A percentile compares a stretch with the other conserved stretches of the same genome.
These are phyloP conservation scores for Hamamelis virginiana DNA, from an alignment of 164 flowering plant genomes.

Conservation along the genomic window DNA sequence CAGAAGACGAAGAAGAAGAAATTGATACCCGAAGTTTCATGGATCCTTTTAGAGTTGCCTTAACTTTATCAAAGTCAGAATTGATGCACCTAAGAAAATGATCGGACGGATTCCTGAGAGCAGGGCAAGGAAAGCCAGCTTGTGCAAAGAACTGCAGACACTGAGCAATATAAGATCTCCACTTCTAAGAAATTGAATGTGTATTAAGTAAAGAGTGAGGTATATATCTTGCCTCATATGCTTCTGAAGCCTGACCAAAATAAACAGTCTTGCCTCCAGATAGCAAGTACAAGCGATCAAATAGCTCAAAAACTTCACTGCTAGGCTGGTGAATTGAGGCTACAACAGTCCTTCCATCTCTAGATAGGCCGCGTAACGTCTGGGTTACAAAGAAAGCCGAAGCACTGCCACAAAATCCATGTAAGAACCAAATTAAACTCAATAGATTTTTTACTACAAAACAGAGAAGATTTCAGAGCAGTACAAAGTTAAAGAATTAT, in stretches of 20 bases:
- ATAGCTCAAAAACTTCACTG: conserved; percentile 95
- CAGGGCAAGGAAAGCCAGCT: conserved; percentile 97
- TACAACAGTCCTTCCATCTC: conserved; percentile 88
- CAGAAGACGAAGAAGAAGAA: background rate
- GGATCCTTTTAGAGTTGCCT: conserved; percentile 89
- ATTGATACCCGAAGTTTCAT: conserved; percentile 81
- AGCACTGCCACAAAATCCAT: conserved; percentile 47
- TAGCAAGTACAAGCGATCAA: conserved; percentile 81
- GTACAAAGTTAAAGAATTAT: no score
- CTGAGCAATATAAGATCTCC: background rate
- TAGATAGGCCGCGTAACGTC: conserved; percentile 65
- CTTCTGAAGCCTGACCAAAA: conserved; percentile 84
- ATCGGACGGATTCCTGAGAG: conserved; percentile 91
- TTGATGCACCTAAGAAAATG: conserved; percentile 92
- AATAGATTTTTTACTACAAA: no score
- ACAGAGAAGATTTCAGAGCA: no score
- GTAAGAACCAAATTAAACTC: background rate
- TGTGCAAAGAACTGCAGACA: conserved; percentile 82
- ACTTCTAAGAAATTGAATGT: background rate
- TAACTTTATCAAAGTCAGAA: conserved; percentile 93
- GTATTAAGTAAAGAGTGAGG: no score
- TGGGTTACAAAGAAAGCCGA: conserved; percentile 90
- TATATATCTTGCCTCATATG: conserved; percentile 63
- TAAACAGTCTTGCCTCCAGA: conserved; percentile 88
- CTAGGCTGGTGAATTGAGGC: conserved; percentile 98